These are phyloP conservation scores for Brassica balearica DNA, from an alignment of 441 rosid genomes.

Conservation along the genomic window DNA sequence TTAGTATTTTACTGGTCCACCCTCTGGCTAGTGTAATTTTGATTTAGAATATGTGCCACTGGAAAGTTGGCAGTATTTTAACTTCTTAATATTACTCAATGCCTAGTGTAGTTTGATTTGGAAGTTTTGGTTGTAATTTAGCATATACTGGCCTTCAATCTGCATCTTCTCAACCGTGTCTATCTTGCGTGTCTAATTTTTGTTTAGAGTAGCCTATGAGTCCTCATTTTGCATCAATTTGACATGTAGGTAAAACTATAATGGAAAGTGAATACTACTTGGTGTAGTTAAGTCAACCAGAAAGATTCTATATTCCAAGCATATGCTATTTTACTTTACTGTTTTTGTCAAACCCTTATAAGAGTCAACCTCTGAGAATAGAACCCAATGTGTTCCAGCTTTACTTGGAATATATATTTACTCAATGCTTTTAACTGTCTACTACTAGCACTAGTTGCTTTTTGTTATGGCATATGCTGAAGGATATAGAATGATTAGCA, in stretches of 20 bases:
- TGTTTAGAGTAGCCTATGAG: constrained; percentile 1
- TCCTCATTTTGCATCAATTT: constrained; percentile 11
- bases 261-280: constrained; percentile 12
- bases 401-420: constrained; percentile 6
- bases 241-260: not conserved
- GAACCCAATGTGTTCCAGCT: constrained; percentile 16
- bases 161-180: not conserved
- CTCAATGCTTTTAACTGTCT: constrained; percentile 1
- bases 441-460: not conserved
- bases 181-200: not conserved
- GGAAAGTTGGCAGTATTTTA: not conserved
- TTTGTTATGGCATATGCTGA: constrained; percentile 15
- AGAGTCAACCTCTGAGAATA: constrained; percentile 24
- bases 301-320: constrained; percentile 21
- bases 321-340: constrained; percentile 10
- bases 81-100: not conserved
- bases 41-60: not conserved
- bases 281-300: constrained; percentile 16
- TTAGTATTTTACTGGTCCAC: constrained; percentile 7
- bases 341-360: constrained; percentile 4
- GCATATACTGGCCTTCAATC: not conserved
- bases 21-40: constrained; percentile 13
- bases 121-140: not conserved
- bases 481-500: constrained; percentile 8
- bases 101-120: not conserved